These are phyloP conservation scores for Coix lacrymajobi DNA, from an alignment of 176 grass and related monocot genomes.

Conservation along the genomic window DNA sequence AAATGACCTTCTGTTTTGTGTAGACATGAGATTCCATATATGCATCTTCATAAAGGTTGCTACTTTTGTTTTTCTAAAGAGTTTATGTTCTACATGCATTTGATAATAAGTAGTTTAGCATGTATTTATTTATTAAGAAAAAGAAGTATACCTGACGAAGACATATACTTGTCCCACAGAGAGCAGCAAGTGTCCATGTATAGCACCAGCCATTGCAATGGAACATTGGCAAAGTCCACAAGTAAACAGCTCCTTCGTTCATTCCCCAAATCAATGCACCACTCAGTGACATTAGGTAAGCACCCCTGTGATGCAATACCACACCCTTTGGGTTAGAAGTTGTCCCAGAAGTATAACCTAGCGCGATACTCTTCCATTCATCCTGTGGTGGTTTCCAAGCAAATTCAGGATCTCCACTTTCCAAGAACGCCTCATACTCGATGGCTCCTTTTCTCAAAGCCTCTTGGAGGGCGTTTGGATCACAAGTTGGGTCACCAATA, in stretches of 20 bases:
- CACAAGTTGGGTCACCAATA: conserved; percentile 59
- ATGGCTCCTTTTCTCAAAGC: conserved; percentile 71
- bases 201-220: conserved; percentile 97
- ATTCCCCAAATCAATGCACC: conserved; percentile 65
- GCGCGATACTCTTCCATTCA: conserved; percentile 85
- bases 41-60: background rate
- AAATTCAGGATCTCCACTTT: conserved; percentile 69
- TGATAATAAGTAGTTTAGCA: background rate
- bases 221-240: conserved; percentile 97
- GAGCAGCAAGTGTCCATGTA: conserved; percentile 79
- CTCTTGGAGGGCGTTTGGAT: conserved; percentile 45
- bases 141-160: conserved; percentile 75
- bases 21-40: background rate
- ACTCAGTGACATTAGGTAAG: conserved; percentile 86
- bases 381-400: conserved; percentile 79
- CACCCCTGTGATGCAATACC: conserved; percentile 83
- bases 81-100: conserved; percentile 4
- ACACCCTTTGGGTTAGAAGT: conserved; percentile 88
- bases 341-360: conserved; percentile 91
- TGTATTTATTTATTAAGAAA: background rate
- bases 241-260: conserved; percentile 60
- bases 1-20: background rate
- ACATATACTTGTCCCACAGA: conserved; percentile 84
- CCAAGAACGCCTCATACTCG: conserved; percentile 75
- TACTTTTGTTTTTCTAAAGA: background rate